phyloP scores from a whole-genome alignment of 805 yeast genomes.

The Middelhovenomyces tepae region DNA sequence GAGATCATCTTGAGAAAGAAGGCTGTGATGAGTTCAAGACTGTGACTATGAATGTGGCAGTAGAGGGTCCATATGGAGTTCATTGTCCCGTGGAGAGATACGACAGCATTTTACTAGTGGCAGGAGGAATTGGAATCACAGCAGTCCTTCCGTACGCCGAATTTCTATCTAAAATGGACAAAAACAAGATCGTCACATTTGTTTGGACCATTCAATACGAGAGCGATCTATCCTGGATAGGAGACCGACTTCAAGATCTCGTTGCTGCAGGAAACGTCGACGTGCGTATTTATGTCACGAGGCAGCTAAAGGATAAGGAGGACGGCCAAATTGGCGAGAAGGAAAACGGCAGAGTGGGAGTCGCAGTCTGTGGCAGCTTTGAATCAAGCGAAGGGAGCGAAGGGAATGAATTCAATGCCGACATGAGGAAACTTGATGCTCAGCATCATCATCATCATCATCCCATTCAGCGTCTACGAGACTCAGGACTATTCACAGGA shows the following conservation, averaged over 20 bases:
- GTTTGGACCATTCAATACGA: slow-evolving; percentile 23
- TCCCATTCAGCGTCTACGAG: no score
- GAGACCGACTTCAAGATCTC: slow-evolving; percentile 14
- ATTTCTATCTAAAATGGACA: slow-evolving; percentile 14
- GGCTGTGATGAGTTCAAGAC: slow-evolving; percentile 24
- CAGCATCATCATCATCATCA: no score
- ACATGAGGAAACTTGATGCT: no score
- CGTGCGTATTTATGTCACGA: slow-evolving; percentile 10
- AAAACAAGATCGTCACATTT: slow-evolving; percentile 11
- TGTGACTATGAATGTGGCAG: slow-evolving; percentile 32
- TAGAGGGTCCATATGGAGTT: slow-evolving; percentile 58
- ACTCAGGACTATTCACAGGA: no score
- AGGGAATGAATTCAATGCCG: no score
- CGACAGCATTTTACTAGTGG: slow-evolving; percentile 41
- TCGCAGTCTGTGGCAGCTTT: no score
- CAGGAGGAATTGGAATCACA: slow-evolving; percentile 62
- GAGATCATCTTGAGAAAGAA: slow-evolving; percentile 25
- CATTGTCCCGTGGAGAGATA: slow-evolving; percentile 40
- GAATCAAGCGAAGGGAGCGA: no score
- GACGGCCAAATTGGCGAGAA: not conserved
- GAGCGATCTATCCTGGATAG: slow-evolving; percentile 14
- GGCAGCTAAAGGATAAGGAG: slow-evolving; percentile 1
- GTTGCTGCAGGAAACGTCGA: slow-evolving; percentile 25
- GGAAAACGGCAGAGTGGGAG: not conserved
- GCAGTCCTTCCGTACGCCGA: slow-evolving; percentile 43